Base-by-base conservation (phyloP, 2,329 filamentous ascomycete species). In the Fusarium tupiense region DNA sequence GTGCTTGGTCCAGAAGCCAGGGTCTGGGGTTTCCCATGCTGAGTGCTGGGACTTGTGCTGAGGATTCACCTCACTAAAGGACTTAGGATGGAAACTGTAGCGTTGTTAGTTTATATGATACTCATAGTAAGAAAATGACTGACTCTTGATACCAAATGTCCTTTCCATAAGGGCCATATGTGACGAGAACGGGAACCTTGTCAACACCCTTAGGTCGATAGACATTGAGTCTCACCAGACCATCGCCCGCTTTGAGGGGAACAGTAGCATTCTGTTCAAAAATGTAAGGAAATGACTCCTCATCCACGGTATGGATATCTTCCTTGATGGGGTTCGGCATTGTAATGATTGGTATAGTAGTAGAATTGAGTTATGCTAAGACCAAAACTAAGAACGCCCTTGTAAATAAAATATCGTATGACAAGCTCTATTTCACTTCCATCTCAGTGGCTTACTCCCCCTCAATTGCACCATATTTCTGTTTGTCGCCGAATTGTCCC, bases 161-260 rank as follows among this genome's bases (percentile, higher is more conserved):
- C 75, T 94, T 94, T 52, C 92, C 92, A 72, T 94, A 94, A 0
- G 92, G 92, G 0, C 92, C 92, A 72, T 94, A 94, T 0, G 91
- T 94, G 5, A 92, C 88, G 14, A 94, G 80, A 0, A 92, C 91
- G 0, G 92, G 92, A 4, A 71, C 60, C 12, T 61, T 69, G 11
- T 59, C 69, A 24, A 59, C 61, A 12, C 57, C 61, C 17, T 73
- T 73, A 0, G 71, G 71, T 1, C 71, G 47, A 38, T 73, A 73
- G 6, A 73, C 61, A 9, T 73, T 73, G 0, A 60, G 11, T 35
- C 71, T 53, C 17, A 73, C 61, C 6, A 59, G 3, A 3, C 64
- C 70, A 38, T 73, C 59, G 0, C 62, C 65, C 0, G 54, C 62
- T 14, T 71, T 73, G n/a, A 71, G 66, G 2, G 43, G 20, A 41